Evolutionary conservation across 179 eudicot genomes (phyloP).

Genomic region (Beta macrorhiza): DNA sequence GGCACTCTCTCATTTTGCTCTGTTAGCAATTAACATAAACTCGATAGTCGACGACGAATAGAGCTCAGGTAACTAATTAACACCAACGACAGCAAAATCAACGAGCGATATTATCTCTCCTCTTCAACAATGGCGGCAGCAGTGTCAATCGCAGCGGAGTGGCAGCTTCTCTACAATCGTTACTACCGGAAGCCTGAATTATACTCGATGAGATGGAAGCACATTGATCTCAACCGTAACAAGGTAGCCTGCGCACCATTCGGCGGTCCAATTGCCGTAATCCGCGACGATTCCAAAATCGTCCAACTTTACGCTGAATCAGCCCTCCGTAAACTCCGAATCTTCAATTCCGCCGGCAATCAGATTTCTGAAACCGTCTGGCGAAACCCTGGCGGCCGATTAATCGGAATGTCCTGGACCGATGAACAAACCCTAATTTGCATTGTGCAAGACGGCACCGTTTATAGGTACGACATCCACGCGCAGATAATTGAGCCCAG

Average conservation of each 20-base stretch:
- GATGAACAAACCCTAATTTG: conserved; percentile 77
- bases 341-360: conserved; percentile 84
- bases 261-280: conserved; percentile 92
- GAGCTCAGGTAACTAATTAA: too few relatives aligned
- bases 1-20: too few relatives aligned
- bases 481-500: conserved; percentile 57
- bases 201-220: conserved; percentile 72
- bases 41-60: too few relatives aligned
- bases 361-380: conserved; percentile 72
- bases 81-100: too few relatives aligned
- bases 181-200: conserved; percentile 89
- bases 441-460: conserved; percentile 86
- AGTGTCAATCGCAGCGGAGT: conserved; percentile 90
- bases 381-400: conserved; percentile 84
- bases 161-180: conserved; percentile 91
- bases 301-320: conserved; percentile 95
- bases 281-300: conserved; percentile 94
- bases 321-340: conserved; percentile 84
- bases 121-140: conserved; percentile 38
- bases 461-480: conserved; percentile 67
- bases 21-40: too few relatives aligned
- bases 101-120: neutral
- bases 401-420: conserved; percentile 81
- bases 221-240: conserved; percentile 87
- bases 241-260: conserved; percentile 83